Evolutionary conservation across 2,329 filamentous ascomycete genomes (phyloP), one percentile per base, ranked within the genome.

Genomic region (Trichoderma koningii): DNA sequence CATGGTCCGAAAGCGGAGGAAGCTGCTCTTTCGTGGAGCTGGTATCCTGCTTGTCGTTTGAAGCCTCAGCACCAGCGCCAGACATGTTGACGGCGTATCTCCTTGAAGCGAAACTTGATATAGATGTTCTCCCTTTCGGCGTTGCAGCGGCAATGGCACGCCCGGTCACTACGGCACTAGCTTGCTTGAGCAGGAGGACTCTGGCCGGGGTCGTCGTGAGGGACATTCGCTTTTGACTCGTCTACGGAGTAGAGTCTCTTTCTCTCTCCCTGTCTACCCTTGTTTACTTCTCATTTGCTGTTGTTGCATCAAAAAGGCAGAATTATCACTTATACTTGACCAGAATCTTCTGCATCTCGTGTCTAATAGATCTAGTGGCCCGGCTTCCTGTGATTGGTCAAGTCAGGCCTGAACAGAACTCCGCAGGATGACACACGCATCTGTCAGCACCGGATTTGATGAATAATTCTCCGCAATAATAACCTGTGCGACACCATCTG

Each of bases 1-100:
- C 89, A 64, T 82, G 79, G 1, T 85, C 76, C 0, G 86, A 87
- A 34, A 94, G 80, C 26, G 89, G 86, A 0, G 89, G 87, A 1
- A 90, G 76, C 15, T 70, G 68, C 15, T 73, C 70, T 9, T 45
- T 52, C 4, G 19, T 38, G 2, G 48, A 10, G 15, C 23, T 12
- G 7, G 47, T n/a, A 1, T 62, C 38, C 9, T 55, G 45, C 14
- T 23, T 63, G 41, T 12, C 59, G 3, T 59, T 38, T 34, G 55
- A 10, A 26, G 55, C n/a, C 7, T 59, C 42, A n/a, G 34, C 10
- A 10, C 38, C 15, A 10, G 38, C 47, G 7, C 41, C 47, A 26
- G 59, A 48, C 59, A 63, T 63, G 26, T 15, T 41, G 41, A 55
- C 34, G 1, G 50, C n/a, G 41, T 44, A 38, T 28, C 17, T 15